Percentiles rank a stretch among this genome's conserved stretches.
Evolutionary conservation across 2,329 filamentous ascomycete species (phyloP).

Genomic region (Penicillium olsonii): DNA sequence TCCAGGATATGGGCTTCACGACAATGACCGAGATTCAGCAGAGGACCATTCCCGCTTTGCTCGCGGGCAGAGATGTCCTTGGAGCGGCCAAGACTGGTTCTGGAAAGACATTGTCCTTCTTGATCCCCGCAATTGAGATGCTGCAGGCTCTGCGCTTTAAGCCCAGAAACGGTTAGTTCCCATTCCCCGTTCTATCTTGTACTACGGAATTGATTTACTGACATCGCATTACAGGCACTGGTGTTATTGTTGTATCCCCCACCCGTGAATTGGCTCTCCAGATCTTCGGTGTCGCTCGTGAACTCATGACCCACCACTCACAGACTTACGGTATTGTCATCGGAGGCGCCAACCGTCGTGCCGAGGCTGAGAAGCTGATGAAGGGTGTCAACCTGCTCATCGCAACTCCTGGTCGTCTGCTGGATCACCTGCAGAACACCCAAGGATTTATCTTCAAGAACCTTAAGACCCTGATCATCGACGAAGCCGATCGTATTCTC

Average conservation of each 20-base stretch:
- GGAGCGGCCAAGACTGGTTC: conserved; percentile 95
- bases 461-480: conserved; percentile 86
- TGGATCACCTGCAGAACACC: conserved; percentile 94
- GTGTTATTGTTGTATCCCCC: conserved; percentile 88
- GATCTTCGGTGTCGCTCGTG: conserved; percentile 91
- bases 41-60: conserved; percentile 79
- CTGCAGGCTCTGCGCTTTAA: conserved; percentile 88
- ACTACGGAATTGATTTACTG: conserved; percentile 7
- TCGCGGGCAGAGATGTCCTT: conserved; percentile 88
- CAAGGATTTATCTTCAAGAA: conserved; percentile 90
- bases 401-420: conserved; percentile 85
- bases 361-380: conserved; percentile 88
- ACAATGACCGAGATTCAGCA: conserved; percentile 96
- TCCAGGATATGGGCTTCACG: conserved; percentile 88
- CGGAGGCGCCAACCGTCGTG: conserved; percentile 85
- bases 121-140: conserved; percentile 94
- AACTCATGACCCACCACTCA: conserved; percentile 91
- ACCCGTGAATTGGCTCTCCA: conserved; percentile 93
- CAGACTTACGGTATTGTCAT: conserved; percentile 96
- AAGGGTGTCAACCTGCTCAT: conserved; percentile 96
- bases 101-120: conserved; percentile 92
- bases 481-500: conserved; percentile 94
- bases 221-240: conserved; percentile 57
- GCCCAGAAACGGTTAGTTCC: conserved; percentile 70
- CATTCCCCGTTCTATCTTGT: neutral